Base-by-base conservation (phyloP, 228 moss, liverwort and hornwort genomes). In the Sphagnum fallax region DNA sequence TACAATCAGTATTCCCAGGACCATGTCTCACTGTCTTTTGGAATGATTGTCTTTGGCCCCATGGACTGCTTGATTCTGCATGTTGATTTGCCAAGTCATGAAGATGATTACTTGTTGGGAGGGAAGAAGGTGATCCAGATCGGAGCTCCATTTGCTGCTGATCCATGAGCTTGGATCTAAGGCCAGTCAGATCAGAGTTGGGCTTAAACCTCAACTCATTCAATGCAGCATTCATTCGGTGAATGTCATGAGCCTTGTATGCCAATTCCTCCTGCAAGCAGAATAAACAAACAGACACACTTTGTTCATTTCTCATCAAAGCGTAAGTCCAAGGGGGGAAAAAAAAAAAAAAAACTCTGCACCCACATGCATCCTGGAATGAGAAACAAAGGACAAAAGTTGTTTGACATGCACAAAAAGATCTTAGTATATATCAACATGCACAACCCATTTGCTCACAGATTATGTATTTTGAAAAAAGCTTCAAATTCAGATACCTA, bases 201-300 rank as follows among this genome's bases (percentile, higher is more conserved):
- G 32, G 32, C 32, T 32, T 32, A 32, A 32, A 32, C 32, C 32
- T 66, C 4, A 85, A 63, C 68, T 80, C 75, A 7, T 0, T 53
- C 64, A 85, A 75, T 70, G 79, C 71, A 49, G 77, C 69, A 49
- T 4, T 53, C 77, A 85, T 75, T 69, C 2, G 69, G 68, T 80
- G 77, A 73, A 82, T 80, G 12, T 82, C 62, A 0, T 14, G n/a
- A 50, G 61, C 69, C 63, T 80, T 82, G 16, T 1, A 57, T 69
- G 77, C 71, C 68, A 82, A 55, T 11, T 82, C 79, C 66, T 82
- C 77, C 77, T 86, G 68, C 47, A 77, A 47, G 12, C 0, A 66
- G 6, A 13, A 10, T 14, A 16, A 13, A 13, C 60, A 60, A 11
- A 32, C 32, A 32, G 32, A 32, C 2, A 32, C 32, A 32, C 32